phyloP scores from a whole-genome alignment of 305 asterid species.

The Fraxinus paxiana region DNA sequence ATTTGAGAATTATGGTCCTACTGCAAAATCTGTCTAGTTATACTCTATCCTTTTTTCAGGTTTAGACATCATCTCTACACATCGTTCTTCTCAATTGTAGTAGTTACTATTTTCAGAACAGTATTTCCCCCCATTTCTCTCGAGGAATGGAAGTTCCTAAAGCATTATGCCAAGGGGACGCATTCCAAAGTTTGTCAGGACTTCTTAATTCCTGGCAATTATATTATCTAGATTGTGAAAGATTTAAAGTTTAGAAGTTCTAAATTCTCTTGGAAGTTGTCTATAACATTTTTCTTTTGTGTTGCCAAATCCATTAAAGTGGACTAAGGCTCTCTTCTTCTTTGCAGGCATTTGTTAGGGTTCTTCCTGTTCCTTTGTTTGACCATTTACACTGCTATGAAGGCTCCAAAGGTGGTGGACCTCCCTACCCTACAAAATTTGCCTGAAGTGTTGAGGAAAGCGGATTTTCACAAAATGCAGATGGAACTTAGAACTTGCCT shows the following conservation, averaged over 20 bases:
- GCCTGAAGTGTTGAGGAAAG: conserved; percentile 61
- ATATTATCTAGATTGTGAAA: background rate
- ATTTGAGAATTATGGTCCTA: background rate
- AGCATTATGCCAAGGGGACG: background rate
- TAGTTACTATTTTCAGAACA: background rate
- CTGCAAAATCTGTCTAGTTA: background rate
- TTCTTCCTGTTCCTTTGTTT: conserved; percentile 86
- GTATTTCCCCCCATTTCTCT: background rate
- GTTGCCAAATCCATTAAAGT: background rate
- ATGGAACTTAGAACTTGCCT: conserved; percentile 64
- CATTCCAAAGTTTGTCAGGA: background rate
- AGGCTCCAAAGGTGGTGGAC: conserved; percentile 70
- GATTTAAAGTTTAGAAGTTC: background rate
- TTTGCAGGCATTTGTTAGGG: conserved; percentile 92
- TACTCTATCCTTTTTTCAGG: background rate
- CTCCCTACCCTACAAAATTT: conserved; percentile 53
- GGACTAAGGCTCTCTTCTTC: conserved; percentile 12
- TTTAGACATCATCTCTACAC: background rate
- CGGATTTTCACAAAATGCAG: conserved; percentile 70
- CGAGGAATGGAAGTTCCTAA: background rate
- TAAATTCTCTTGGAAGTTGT: background rate
- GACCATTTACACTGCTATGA: conserved; percentile 85
- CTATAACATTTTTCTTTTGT: background rate
- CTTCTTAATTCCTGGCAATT: background rate
- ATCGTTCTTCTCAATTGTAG: background rate